Base-by-base conservation (phyloP, 202 grass and related monocot genomes). In the Elaeis oleifera region DNA sequence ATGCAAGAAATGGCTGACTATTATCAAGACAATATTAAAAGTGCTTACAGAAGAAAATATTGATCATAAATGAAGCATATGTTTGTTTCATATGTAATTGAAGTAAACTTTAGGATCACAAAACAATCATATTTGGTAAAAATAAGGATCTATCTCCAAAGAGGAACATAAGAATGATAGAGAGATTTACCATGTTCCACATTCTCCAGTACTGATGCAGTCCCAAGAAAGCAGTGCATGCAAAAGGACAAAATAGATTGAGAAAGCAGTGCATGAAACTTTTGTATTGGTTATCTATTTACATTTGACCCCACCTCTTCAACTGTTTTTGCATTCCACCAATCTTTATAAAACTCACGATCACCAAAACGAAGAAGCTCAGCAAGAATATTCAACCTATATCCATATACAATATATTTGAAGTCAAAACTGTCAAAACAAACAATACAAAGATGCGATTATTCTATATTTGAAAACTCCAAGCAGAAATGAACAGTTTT, bases 311-410 rank as follows among this genome's bases (percentile, higher is more conserved):
- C 69, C 64, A 97, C 94, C 94, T 97, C 94, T 82, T 97, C 94
- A 79, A 92, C 61, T 56, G 87, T 86, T 80, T 86, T 97, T 29
- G 94, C 94, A 76, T 97, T 97, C 94, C 94, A 97, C 94, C 94
- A 97, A 78, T 97, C 94, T 70, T 97, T 92, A 56, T 97, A 97
- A 77, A 97, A 97, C 79, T 92, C 94, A 70, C 94, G 94, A 74
- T 97, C 94, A 74, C 94, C 94, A 79, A 97, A 97, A 52, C 60
- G 0, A 23, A 97, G 82, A 49, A 97, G 75, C 74, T 97, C 88
- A 1, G 88, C 88, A 63, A 97, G 66, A 86, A 97, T 92, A 28
- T 97, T 97, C 69, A 97, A 73, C 94, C 94, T 97, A 73, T 18
- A 36, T 6, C 53, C 8, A 36, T 9, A 8, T 4, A 36, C 7